These are phyloP conservation scores for Solanum lignicaule DNA, from an alignment of 257 asterid genomes.

Conservation along the genomic window DNA sequence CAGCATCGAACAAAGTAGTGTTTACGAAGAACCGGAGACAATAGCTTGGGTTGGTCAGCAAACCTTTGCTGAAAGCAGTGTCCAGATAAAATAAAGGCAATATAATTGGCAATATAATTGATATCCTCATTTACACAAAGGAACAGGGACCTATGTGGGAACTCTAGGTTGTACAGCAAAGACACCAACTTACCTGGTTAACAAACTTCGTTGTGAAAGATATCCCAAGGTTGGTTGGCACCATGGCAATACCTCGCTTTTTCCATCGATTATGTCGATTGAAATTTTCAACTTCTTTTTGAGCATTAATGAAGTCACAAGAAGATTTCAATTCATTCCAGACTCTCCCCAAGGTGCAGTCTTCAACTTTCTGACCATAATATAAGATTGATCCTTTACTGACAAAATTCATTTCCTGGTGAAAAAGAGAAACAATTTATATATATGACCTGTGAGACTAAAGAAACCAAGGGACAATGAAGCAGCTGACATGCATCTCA, in stretches of 20 bases:
- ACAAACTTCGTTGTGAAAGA: conserved; percentile 80
- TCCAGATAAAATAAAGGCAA: not conserved
- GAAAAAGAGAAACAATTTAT: not conserved
- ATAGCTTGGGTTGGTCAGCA: not conserved
- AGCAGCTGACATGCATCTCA: not conserved
- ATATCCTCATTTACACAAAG: not conserved
- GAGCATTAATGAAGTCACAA: conserved; percentile 34
- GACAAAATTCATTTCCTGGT: conserved; percentile 80
- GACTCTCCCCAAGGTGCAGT: conserved; percentile 56
- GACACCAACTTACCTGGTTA: conserved; percentile 65
- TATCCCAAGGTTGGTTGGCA: conserved; percentile 93
- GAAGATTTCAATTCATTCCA: conserved; percentile 78
- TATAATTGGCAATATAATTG: not conserved
- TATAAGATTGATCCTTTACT: conserved; percentile 79
- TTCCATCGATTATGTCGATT: conserved; percentile 72
- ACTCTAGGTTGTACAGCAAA: not conserved
- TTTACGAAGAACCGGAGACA: not conserved
- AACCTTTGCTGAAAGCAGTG: not conserved
- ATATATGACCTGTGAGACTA: not conserved
- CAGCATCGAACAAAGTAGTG: not conserved
- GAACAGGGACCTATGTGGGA: not conserved
- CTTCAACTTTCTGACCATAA: conserved; percentile 67
- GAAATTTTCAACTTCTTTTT: conserved; percentile 59
- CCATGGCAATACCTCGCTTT: conserved; percentile 77
- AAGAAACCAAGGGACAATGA: not conserved